These are phyloP conservation scores for Sporothrix schenckii DNA, from an alignment of 2,329 filamentous ascomycete genomes.

Conservation along the genomic window DNA sequence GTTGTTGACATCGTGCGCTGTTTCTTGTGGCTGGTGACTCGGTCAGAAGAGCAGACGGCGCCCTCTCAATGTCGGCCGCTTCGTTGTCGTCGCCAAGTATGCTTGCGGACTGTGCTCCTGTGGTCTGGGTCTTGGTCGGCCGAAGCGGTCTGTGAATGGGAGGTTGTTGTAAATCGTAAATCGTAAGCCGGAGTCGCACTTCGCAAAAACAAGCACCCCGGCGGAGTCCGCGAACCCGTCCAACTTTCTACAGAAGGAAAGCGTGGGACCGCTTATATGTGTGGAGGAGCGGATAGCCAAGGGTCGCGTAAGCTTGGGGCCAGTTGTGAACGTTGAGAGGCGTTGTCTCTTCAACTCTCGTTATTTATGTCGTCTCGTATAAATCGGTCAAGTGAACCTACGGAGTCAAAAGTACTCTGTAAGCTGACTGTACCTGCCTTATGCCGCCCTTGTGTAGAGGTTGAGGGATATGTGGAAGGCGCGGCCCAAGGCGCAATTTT, in stretches of 20 bases:
- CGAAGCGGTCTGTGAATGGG: constrained; percentile 19
- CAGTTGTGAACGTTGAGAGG: background rate
- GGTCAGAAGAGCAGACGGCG: background rate
- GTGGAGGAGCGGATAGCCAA: constrained; percentile 21
- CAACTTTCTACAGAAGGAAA: constrained; percentile 6
- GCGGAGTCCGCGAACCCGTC: constrained; percentile 30
- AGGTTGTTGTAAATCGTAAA: constrained; percentile 18
- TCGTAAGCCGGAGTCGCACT: background rate
- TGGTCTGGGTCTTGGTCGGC: background rate
- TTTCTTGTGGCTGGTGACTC: background rate
- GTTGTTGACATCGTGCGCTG: constrained; percentile 35
- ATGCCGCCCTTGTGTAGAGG: background rate
- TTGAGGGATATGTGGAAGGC: constrained; percentile 10
- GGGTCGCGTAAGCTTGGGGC: background rate
- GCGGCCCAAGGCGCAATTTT: constrained; percentile 4
- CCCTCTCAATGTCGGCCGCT: background rate
- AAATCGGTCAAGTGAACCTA: background rate
- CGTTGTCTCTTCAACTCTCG: background rate
- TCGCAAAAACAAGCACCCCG: constrained; percentile 1
- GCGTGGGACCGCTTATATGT: constrained; percentile 12
- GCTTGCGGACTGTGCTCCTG: background rate
- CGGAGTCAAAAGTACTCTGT: background rate
- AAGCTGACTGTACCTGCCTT: constrained; percentile 24
- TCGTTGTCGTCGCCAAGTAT: background rate
- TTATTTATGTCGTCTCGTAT: background rate